A percentile compares a stretch with the other conserved stretches of the same genome.
Conservation (phyloP, 306 rosid genomes). For the Myrica gale region DNA sequence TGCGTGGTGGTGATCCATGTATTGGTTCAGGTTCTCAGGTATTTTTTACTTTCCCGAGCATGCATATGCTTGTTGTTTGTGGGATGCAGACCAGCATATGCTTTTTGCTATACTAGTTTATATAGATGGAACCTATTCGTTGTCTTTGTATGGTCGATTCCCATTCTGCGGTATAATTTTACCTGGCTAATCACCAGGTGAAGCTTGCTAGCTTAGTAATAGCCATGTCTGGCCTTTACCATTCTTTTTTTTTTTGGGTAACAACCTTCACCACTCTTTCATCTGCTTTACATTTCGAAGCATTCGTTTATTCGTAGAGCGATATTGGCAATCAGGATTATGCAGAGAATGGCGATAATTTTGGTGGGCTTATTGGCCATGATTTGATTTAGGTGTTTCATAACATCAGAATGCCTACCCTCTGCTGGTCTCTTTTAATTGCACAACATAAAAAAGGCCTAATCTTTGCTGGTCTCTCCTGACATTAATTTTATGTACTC, state of each 20-base stretch:
- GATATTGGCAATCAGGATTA: background rate
- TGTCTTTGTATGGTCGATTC: background rate
- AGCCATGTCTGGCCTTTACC: too few relatives aligned
- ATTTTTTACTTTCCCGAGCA: slow-evolving; percentile 25
- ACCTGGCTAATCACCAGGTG: too few relatives aligned
- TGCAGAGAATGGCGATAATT: background rate
- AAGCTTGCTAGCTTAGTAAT: background rate
- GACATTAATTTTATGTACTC: too few relatives aligned
- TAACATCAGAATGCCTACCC: too few relatives aligned
- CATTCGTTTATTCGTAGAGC: background rate
- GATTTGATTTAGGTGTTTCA: background rate
- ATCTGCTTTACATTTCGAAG: background rate
- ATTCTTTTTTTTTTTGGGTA: background rate
- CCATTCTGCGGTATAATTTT: background rate
- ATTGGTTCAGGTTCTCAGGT: slow-evolving; percentile 99
- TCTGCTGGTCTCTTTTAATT: too few relatives aligned
- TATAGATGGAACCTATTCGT: background rate
- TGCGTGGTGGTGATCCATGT: slow-evolving; percentile 92
- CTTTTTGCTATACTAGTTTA: background rate
- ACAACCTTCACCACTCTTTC: background rate
- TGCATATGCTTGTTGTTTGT: background rate
- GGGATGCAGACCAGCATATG: background rate
- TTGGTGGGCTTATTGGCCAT: background rate
- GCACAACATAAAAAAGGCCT: too few relatives aligned
- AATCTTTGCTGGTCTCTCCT: too few relatives aligned